Percentiles rank a stretch among this genome's conserved stretches.
These are phyloP conservation scores for Suillus subluteus DNA, from an alignment of 768 basidiomycete species.

Conservation along the genomic window DNA sequence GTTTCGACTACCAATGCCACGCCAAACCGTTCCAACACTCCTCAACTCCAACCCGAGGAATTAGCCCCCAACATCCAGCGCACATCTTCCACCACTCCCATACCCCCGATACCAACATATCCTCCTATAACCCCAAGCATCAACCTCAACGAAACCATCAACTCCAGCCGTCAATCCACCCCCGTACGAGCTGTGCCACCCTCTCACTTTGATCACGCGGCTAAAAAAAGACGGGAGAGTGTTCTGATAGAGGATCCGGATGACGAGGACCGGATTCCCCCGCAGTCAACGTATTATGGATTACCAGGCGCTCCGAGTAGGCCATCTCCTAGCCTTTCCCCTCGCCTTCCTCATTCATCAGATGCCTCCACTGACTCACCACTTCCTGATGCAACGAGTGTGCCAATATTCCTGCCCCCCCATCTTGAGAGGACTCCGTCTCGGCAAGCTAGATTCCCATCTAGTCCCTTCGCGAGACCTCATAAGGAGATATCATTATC, in stretches of 20 bases:
- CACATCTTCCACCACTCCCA: conserved; percentile 34
- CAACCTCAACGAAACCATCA: conserved; percentile 33
- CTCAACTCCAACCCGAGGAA: conserved; percentile 41
- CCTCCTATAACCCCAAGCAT: conserved; percentile 29
- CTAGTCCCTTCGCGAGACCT: conserved; percentile 75
- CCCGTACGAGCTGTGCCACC: conserved; percentile 37
- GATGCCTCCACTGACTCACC: conserved; percentile 54
- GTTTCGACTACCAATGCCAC: conserved; percentile 56
- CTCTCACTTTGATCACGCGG: conserved; percentile 42
- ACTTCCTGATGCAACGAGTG: conserved; percentile 42
- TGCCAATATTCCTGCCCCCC: conserved; percentile 51
- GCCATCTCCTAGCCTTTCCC: conserved; percentile 30
- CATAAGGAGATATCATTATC: conserved; percentile 60
- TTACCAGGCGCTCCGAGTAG: conserved; percentile 48
- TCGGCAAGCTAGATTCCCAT: conserved; percentile 62
- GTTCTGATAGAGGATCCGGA: conserved; percentile 75
- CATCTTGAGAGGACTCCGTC: conserved; percentile 48
- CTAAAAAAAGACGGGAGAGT: conserved; percentile 54
- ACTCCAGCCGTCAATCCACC: conserved; percentile 36
- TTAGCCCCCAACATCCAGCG: conserved; percentile 25
- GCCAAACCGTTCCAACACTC: conserved; percentile 57
- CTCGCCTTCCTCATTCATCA: conserved; percentile 52
- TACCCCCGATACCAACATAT: conserved; percentile 35
- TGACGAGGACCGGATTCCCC: conserved; percentile 48
- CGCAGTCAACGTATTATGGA: conserved; percentile 40